Conservation (phyloP, 306 rosid genomes). For the Pachyrhizus erosus region DNA sequence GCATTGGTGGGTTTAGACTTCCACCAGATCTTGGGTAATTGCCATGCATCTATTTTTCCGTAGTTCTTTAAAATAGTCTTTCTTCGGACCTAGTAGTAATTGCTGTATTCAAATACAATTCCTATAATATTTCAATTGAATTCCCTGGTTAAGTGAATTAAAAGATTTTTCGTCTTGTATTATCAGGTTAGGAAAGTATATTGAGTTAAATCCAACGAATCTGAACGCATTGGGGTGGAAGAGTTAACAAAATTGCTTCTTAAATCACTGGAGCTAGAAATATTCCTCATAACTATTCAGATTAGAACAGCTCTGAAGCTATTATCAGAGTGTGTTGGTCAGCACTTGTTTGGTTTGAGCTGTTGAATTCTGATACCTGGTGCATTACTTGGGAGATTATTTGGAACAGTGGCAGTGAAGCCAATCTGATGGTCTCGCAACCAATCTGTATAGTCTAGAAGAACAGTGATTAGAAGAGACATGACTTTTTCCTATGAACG, state of each 20-base stretch:
- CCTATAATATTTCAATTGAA: slow-evolving; percentile 22
- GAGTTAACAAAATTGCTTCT: slow-evolving; percentile 41
- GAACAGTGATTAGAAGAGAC: not conserved
- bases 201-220: slow-evolving; percentile 71
- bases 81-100: not conserved
- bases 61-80: slow-evolving; percentile 18
- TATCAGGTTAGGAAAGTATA: slow-evolving; percentile 83
- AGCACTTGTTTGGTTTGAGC: slow-evolving; percentile 33
- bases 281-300: slow-evolving; percentile 8
- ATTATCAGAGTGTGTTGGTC: not conserved
- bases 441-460: slow-evolving; percentile 17
- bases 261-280: slow-evolving; percentile 15
- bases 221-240: slow-evolving; percentile 78
- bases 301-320: slow-evolving; percentile 31
- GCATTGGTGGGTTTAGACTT: slow-evolving; percentile 85
- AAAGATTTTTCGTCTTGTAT: slow-evolving; percentile 19
- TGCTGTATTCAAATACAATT: slow-evolving; percentile 25
- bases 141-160: not conserved
- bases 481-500: not conserved
- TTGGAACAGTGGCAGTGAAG: slow-evolving; percentile 31
- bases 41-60: slow-evolving; percentile 17
- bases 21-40: slow-evolving; percentile 90
- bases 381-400: slow-evolving; percentile 4
- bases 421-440: not conserved
- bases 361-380: slow-evolving; percentile 11